Base-by-base conservation (phyloP, 2,329 filamentous ascomycete species). In the Neurospora sp. region DNA sequence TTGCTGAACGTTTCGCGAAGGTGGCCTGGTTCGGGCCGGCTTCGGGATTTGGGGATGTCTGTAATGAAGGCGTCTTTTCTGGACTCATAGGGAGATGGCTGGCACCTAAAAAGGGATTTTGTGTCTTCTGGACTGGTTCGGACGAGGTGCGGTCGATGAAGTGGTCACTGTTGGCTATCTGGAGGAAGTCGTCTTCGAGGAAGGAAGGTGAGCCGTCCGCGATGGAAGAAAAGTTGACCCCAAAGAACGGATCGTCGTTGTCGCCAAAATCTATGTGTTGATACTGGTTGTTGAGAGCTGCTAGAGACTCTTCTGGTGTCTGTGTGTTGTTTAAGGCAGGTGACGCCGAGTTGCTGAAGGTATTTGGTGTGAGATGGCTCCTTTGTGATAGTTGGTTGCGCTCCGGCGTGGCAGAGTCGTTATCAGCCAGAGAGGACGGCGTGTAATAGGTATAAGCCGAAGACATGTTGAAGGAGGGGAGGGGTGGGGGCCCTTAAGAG, bases 231-330 rank as follows among this genome's bases (percentile, higher is more conserved):
- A 86, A 86, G 76, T 85, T 79, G 71, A 82, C 79, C 69, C 82
- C 83, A 70, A 84, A 84, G 78, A 86, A 86, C 15, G 84, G 82
- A 73, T 88, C 85, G 70, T 82, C 80, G 62, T 77, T 73, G 39
- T 83, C 85, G 74, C 83, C 79, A 73, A 79, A 81, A 72, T 86
- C 83, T 77, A 84, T 86, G 3, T 58, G 23, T 17, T 33, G 52
- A 33, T 82, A 76, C 73, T 84, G 84, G 68, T 79, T 70, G 72
- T 83, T 84, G 62, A 82, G 76, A 33, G 79, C 81, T 3, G 83
- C 83, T 68, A 81, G 78, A 15, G 85, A 86, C 71, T 84, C 85
- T 73, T 82, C 82, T 11, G 85, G 85, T 0, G 85, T 86, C 70
- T 83, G 76, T 68, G 79, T 78, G 72, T 77, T 79, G 68, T 78